Conservation (phyloP, 306 rosid genomes). For the Gynostemma pentaphyllum region DNA sequence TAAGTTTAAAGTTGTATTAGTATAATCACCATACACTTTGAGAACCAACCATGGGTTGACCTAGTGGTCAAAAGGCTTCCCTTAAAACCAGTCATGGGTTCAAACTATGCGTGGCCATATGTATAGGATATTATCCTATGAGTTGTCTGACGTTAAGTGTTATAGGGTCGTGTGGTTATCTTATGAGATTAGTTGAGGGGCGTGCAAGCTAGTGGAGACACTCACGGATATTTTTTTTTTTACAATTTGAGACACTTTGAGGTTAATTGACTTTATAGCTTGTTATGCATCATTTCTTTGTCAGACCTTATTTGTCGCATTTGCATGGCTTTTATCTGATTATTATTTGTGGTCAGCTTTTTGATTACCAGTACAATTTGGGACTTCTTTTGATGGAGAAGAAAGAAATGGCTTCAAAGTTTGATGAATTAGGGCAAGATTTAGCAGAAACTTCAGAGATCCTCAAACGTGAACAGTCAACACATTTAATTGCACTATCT, state of each 20-base stretch:
- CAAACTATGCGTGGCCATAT: no score
- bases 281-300: neutral
- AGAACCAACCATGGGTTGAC: no score
- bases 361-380: conserved; percentile 82
- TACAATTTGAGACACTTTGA: no score
- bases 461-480: conserved; percentile 65
- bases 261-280: neutral
- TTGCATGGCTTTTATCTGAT: neutral
- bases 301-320: neutral
- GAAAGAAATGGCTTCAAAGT: conserved; percentile 56
- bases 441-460: conserved; percentile 69
- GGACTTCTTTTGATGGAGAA: conserved; percentile 86
- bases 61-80: no score
- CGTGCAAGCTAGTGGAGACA: no score
- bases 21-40: neutral
- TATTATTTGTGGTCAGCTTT: conserved; percentile 39
- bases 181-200: no score
- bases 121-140: no score
- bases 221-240: no score
- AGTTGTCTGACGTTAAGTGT: no score
- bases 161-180: no score
- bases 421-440: conserved; percentile 43
- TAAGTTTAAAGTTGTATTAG: neutral
- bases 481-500: conserved; percentile 58
- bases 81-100: no score